Evolutionary conservation across 805 yeast species (phyloP), one percentile per base, ranked within the genome.

Genomic region (Wickerhamiella sorbophila): DNA sequence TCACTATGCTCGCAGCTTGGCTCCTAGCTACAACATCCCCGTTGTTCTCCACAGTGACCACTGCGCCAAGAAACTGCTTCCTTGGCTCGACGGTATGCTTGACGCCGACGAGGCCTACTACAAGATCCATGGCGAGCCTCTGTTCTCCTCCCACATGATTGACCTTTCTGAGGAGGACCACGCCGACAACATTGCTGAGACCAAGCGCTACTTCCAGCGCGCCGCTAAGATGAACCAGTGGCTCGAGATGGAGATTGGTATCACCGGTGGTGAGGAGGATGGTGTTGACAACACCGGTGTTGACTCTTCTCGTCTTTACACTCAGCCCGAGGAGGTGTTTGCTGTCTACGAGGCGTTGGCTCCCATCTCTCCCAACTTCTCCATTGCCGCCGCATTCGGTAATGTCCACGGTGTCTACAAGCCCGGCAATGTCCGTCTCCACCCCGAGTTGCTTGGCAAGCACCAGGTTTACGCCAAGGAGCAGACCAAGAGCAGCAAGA

Each of bases 221-320:
- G 85, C 84, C 78, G 70, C 93, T 65, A 85, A 82, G 71, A 73
- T 88, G 77, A 73, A 76, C 71, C 97, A 88, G 74, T 91, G 91
- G 91, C 77, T 91, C 64, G 98, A 91, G 77, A 91, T 91, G 98
- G 98, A 91, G 75, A 91, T 91, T 64, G 98, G 98, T 78, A 91
- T 91, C 78, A 91, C 98, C 65, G 98, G 98, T 72, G 98, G 98
- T 79, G 98, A 91, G 75, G 98, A 91, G 72, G 98, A 91, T 64
- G 98, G 98, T 79, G 98, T 91, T 61, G 91, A 91, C 80, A 91
- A 91, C 77, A 93, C 88, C 69, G 74, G 77, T 65, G 95, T 84
- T 53, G 75, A 76, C 62, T 80, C 81, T 70, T 86, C 82, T 50
- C 65, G 81, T 51, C 72, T 91, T 59, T 91, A 88, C 82, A 91